Conservation (phyloP, 805 yeast species). For the Peterozyma toletana region DNA sequence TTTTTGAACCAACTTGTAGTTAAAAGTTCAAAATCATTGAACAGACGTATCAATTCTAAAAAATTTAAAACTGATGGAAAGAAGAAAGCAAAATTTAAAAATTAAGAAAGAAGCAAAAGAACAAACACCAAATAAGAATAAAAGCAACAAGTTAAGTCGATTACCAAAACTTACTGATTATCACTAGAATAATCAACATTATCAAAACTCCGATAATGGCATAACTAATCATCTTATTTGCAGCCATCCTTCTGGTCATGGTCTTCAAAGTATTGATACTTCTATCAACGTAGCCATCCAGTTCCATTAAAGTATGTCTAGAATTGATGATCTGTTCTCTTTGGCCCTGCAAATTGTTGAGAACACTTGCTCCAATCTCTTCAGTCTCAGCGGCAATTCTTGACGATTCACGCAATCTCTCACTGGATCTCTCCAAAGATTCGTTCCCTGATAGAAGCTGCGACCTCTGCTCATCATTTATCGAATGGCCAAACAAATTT, state of each 20-base stretch:
- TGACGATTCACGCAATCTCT: conserved; percentile 80
- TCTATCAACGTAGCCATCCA: conserved; percentile 89
- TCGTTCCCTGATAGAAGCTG: conserved; percentile 73
- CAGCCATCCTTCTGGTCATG: conserved; percentile 90
- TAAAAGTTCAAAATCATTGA: no score
- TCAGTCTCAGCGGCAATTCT: conserved; percentile 92
- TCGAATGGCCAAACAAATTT: conserved; percentile 56
- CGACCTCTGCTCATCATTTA: conserved; percentile 62
- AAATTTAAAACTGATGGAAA: no score
- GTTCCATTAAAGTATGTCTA: conserved; percentile 79
- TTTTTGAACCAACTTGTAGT: conserved; percentile 29
- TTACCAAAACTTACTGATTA: conserved; percentile 74
- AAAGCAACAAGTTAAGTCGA: not conserved
- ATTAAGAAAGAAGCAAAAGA: no score
- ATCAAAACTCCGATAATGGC: conserved; percentile 87
- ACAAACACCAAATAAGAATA: not conserved
- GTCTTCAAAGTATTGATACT: conserved; percentile 78
- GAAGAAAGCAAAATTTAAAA: no score
- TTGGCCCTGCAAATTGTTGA: conserved; percentile 84
- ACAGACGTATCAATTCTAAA: no score
- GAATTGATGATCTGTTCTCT: conserved; percentile 87
- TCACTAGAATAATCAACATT: conserved; percentile 70
- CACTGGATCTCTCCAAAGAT: conserved; percentile 73
- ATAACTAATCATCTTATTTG: conserved; percentile 83
- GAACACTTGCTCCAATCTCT: conserved; percentile 80